Base-by-base conservation (phyloP, 2,329 filamentous ascomycete genomes). In the Colletotrichum viniferum region DNA sequence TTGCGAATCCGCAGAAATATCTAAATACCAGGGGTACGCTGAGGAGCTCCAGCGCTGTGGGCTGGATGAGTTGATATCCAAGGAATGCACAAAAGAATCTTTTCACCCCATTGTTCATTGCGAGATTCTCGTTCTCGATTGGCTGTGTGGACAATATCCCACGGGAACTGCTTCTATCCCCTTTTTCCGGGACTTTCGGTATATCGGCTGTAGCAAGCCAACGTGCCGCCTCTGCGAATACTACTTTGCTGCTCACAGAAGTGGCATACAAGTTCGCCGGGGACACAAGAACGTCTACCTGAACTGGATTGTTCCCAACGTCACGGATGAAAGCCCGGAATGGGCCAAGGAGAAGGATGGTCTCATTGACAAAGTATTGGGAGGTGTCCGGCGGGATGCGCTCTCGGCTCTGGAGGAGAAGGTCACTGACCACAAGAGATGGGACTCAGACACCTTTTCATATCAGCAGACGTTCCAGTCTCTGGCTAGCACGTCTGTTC, bases 171-270 rank as follows among this genome's bases (percentile, higher is more conserved):
- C 30, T 4, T 56, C 77, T 4, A 13, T 43, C 1, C 48, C 71
- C 3, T 78, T 73, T 38, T 79, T 73, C 48, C 65, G 61, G 26
- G 38, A 32, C 8, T 70, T 65, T 36, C 76, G 77, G 28, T 80
- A 79, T 67, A 80, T 79, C 7, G 79, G 76, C 5, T 74, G 71
- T 64, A 80, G 79, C 74, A 79, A 80, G 71, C 79, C 77, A 5
- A 77, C 79, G 1, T 80, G 79, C 34, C 70, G 76, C 0, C 71
- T 79, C 7, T 80, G 79, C 62, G 69, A 76, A 10, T 79, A 77
- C 62, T 80, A 79, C 38, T 79, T 80, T 38, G 64, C 52, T 16
- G 71, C 70, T 3, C 65, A 73, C 12, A 52, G 26, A 9, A 71
- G 75, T 64, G 71, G 74, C n/a, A 63, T 79, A 8, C 38, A 64